Base-by-base conservation (phyloP, 768 basidiomycete species). In the Lentinus brumalis region DNA sequence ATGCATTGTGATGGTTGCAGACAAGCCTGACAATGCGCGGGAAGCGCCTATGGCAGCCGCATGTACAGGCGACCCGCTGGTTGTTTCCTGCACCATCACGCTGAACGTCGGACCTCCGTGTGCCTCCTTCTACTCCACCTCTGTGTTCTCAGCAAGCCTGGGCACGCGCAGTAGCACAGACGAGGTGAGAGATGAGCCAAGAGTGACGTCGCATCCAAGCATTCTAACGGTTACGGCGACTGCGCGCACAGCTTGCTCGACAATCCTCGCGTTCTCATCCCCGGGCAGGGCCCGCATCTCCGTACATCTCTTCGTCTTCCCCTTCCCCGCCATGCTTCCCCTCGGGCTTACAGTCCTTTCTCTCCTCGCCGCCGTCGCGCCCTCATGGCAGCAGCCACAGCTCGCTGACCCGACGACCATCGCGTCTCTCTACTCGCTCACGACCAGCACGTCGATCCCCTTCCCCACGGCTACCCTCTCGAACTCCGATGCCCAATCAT, bases 391-490 rank as follows among this genome's bases (percentile, higher is more conserved):
- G 11, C 56, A 54, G 12, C 35, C 35, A 7, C 59, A 66, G 29
- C 39, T 63, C n/a, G 66, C 63, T 12, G 55, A 53, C 53, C 59
- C 67, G 16, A 50, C 62, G 16, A 30, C 61, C 35, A 68, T 86
- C 40, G 85, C 86, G 31, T 73, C 81, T 0, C 78, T 75, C 60
- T 88, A 80, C 69, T 76, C 77, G 11, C 79, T 89, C 52, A 75
- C 84, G 12, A 84, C 85, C 2, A 86, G 84, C 69, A 90, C 88
- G 3, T 69, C 76, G 5, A 71, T 91, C 15, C 82, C 87, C 4
- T 91, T 87, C 68, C 89, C 90, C 26, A 78, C 83, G 5, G 78
- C 84, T 4, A 88, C 87, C 0, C 81, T 81, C 59, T 68, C 78
- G n/a, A 75, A 80, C 40, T 66, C 70, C 31, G 80, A 85, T 54